phyloP scores from a whole-genome alignment of 2,329 filamentous ascomycete species.

The Hymenotorrendiella dingleyae region DNA sequence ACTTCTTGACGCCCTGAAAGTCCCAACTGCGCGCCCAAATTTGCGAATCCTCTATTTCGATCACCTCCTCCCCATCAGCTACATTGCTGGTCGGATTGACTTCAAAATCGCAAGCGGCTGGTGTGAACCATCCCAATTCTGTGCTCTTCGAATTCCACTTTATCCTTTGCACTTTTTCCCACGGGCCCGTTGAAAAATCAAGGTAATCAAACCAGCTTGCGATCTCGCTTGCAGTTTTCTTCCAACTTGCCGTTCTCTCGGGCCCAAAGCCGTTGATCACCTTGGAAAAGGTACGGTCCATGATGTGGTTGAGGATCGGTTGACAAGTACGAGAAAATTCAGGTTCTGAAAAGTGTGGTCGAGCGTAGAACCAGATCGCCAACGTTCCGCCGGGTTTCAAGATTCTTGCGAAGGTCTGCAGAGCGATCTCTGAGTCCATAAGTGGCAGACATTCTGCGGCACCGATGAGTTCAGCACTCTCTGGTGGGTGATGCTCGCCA shows the following conservation, averaged over 20 bases:
- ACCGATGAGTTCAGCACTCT: background rate
- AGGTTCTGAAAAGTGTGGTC: background rate
- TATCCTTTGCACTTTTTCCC: background rate
- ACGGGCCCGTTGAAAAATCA: background rate
- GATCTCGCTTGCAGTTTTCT: background rate
- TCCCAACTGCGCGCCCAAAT: background rate
- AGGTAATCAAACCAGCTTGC: background rate
- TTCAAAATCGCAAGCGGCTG: background rate
- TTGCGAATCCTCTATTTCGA: background rate
- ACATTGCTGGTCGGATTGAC: background rate
- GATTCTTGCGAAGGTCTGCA: background rate
- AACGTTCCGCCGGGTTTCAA: background rate
- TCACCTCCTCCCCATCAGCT: background rate
- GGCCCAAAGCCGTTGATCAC: background rate
- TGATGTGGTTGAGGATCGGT: background rate
- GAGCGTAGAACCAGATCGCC: background rate
- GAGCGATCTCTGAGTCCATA: background rate
- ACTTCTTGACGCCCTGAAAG: background rate
- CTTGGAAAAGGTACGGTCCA: background rate
- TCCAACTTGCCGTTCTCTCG: background rate
- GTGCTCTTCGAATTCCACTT: background rate
- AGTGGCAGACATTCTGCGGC: background rate
- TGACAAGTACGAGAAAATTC: background rate
- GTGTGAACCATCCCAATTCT: background rate
- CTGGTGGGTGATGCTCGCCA: background rate